phyloP scores from a whole-genome alignment of 805 yeast species.

The Limtongia smithiae region DNA sequence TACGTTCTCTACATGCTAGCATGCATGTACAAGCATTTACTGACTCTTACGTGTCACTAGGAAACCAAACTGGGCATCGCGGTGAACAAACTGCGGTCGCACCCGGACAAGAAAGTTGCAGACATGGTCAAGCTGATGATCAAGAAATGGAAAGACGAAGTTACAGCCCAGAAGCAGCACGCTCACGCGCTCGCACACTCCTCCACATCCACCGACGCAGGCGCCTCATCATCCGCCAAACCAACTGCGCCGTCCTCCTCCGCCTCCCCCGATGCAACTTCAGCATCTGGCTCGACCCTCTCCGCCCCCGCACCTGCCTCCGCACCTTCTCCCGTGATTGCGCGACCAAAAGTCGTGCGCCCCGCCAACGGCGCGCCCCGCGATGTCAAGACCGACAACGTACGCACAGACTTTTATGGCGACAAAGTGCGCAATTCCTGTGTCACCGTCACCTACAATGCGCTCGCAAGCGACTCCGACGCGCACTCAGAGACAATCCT shows the following conservation, averaged over 20 bases:
- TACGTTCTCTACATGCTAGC: constrained; percentile 27
- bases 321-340: constrained; percentile 2
- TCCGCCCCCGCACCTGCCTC: constrained; percentile 23
- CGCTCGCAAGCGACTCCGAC: constrained; percentile 76
- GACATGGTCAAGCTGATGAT: constrained; percentile 77
- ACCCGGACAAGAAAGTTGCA: constrained; percentile 57
- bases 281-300: constrained; percentile 22
- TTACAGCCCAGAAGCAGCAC: constrained; percentile 45
- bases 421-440: constrained; percentile 82
- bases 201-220: background rate
- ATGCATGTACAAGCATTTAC: too few relatives aligned
- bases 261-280: constrained; percentile 23
- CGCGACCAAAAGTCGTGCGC: constrained; percentile 12
- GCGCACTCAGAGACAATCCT: constrained; percentile 59
- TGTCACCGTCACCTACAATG: constrained; percentile 78
- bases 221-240: constrained; percentile 24
- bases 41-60: constrained; percentile 24
- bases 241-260: constrained; percentile 27
- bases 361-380: constrained; percentile 51
- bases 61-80: constrained; percentile 97
- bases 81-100: constrained; percentile 81
- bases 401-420: constrained; percentile 63
- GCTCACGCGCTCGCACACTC: background rate
- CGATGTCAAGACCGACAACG: constrained; percentile 76
- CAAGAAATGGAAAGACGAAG: constrained; percentile 84